phyloP scores from a whole-genome alignment of 2,329 filamentous ascomycete species.

The Trichoderma sp. region DNA sequence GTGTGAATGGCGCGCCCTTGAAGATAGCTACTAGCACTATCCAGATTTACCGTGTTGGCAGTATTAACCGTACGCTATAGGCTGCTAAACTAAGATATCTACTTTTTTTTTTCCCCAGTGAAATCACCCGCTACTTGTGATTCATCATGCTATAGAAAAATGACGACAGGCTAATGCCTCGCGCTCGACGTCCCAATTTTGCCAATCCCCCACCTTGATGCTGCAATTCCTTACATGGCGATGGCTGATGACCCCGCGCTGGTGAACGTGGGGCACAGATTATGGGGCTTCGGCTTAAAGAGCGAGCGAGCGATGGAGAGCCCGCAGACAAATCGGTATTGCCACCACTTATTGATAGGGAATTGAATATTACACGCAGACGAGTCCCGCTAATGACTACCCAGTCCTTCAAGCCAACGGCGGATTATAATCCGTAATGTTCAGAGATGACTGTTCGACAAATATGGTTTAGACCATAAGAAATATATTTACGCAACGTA shows the following conservation, averaged over 20 bases:
- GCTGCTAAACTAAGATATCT: too few species aligned
- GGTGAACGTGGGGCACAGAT: constrained; percentile 6
- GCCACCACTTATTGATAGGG: not conserved
- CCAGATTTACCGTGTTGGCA: not conserved
- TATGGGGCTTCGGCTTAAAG: not conserved
- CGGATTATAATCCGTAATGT: not conserved
- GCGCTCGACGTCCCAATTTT: not conserved
- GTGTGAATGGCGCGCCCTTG: not conserved
- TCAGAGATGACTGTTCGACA: not conserved
- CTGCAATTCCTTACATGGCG: not conserved
- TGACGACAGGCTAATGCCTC: constrained; percentile 6
- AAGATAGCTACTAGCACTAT: not conserved
- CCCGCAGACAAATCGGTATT: not conserved
- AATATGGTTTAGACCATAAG: not conserved
- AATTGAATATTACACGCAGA: not conserved
- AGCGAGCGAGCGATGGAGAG: not conserved
- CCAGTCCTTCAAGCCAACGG: not conserved
- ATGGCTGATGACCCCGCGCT: constrained; percentile 16
- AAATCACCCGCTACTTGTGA: not conserved
- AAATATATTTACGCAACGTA: not conserved
- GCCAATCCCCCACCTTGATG: constrained; percentile 8
- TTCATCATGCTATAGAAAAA: constrained; percentile 4
- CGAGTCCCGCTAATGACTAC: too few species aligned
- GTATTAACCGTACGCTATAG: not conserved
- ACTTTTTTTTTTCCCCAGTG: too few species aligned